A percentile compares a stretch with the other conserved stretches of the same genome.
phyloP scores from a whole-genome alignment of 495 filamentous ascomycete species.

The Lasiosphaeria ovina region DNA sequence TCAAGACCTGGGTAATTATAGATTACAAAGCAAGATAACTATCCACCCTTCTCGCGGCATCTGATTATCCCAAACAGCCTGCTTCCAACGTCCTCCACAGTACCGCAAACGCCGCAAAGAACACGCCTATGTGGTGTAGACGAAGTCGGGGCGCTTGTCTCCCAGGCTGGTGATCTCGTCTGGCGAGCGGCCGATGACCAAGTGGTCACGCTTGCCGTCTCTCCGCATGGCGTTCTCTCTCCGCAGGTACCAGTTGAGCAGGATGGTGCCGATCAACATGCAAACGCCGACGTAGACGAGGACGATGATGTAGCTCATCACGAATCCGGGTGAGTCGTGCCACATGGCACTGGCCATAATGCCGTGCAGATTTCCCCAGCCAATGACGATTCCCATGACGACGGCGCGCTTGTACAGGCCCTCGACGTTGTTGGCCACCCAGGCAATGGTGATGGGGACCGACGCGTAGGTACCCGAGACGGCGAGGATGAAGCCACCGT shows the following conservation, averaged over 20 bases:
- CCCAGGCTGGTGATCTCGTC: conserved; percentile 59
- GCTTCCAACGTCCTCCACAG: too few relatives aligned
- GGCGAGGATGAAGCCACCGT: conserved; percentile 66
- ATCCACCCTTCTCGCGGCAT: too few relatives aligned
- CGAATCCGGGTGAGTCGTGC: conserved; percentile 36
- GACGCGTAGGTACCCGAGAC: conserved; percentile 61
- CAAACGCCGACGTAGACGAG: conserved; percentile 43
- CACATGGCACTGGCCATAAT: conserved; percentile 68
- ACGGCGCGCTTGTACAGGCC: conserved; percentile 86
- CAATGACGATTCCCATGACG: conserved; percentile 75
- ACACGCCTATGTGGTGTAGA: conserved; percentile 51
- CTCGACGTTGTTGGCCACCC: conserved; percentile 85
- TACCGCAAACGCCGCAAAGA: too few relatives aligned
- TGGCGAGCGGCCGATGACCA: conserved; percentile 54
- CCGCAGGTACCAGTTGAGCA: conserved; percentile 49
- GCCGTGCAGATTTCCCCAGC: conserved; percentile 87
- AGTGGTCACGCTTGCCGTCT: conserved; percentile 63
- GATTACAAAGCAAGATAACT: too few relatives aligned
- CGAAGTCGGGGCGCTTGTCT: conserved; percentile 70
- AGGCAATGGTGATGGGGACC: conserved; percentile 80
- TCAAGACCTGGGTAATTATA: too few relatives aligned
- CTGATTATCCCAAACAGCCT: too few relatives aligned
- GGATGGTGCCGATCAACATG: conserved; percentile 47
- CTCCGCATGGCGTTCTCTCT: conserved; percentile 59
- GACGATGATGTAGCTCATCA: conserved; percentile 36